phyloP scores from a whole-genome alignment of 768 basidiomycete genomes.

The Ephemerocybe angulata region DNA sequence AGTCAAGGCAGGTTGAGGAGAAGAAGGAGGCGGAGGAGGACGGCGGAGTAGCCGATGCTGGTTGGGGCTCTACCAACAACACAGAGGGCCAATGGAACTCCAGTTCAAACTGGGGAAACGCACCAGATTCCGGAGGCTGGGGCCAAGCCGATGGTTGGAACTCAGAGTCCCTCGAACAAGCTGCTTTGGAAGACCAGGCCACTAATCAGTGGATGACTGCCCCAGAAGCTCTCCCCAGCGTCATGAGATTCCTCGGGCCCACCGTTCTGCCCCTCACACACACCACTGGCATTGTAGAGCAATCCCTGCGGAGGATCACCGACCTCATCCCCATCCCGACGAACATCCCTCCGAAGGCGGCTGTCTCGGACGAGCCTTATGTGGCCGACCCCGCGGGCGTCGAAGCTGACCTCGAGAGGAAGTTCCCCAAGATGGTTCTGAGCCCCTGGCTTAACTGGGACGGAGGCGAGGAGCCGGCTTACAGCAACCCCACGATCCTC shows the following conservation, averaged over 20 bases:
- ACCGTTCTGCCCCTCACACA: constrained; percentile 59
- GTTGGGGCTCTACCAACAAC: background rate
- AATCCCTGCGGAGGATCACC: constrained; percentile 55
- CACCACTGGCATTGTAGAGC: constrained; percentile 61
- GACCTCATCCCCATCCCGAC: constrained; percentile 37
- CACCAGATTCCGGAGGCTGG: constrained; percentile 3
- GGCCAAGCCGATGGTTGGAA: constrained; percentile 5
- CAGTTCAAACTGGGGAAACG: too few species aligned
- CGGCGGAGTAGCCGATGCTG: background rate
- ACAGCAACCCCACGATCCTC: constrained; percentile 35
- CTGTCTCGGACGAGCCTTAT: constrained; percentile 17
- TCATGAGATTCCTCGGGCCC: constrained; percentile 45
- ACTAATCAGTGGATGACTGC: background rate
- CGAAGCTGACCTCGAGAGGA: constrained; percentile 34
- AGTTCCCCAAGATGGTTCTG: constrained; percentile 35
- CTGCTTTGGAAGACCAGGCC: background rate
- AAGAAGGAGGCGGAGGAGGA: background rate
- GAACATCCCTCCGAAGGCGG: constrained; percentile 22
- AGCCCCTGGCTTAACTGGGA: constrained; percentile 44
- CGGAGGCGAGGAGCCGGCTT: constrained; percentile 30
- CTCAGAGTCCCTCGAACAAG: background rate
- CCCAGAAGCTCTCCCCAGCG: background rate
- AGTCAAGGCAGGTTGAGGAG: background rate
- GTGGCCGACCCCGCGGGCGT: constrained; percentile 24
- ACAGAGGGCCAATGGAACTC: too few species aligned